phyloP scores from a whole-genome alignment of 352 stramenopile species.

The Stephanocyclus meneghinianus region DNA sequence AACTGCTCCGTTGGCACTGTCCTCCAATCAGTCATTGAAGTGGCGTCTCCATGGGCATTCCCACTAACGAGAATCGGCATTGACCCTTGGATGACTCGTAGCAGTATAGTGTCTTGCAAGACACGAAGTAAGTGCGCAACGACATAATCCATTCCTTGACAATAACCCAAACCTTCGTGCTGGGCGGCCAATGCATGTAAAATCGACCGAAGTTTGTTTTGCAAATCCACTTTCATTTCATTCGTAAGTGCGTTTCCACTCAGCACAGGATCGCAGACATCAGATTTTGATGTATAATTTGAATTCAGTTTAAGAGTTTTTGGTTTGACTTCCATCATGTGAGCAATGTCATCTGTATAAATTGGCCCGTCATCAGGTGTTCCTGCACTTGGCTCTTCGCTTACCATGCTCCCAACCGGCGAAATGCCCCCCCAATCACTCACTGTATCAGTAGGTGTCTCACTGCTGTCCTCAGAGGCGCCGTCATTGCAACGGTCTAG shows the following conservation, averaged over 20 bases:
- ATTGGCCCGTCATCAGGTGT: conserved; percentile 14
- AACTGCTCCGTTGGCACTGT: conserved; percentile 52
- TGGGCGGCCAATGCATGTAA: conserved; percentile 74
- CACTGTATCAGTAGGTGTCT: conserved; percentile 74
- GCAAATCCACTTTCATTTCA: conserved; percentile 77
- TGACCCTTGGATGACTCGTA: conserved; percentile 46
- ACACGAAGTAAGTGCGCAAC: conserved; percentile 81
- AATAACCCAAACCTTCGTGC: conserved; percentile 79
- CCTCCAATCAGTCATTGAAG: conserved; percentile 28
- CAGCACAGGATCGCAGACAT: conserved; percentile 70
- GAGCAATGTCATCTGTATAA: conserved; percentile 26
- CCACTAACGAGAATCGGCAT: conserved; percentile 28
- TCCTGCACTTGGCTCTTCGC: conserved; percentile 40
- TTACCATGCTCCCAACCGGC: conserved; percentile 65
- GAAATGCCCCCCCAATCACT: conserved; percentile 80
- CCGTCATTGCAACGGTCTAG: conserved; percentile 42
- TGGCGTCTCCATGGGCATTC: neutral
- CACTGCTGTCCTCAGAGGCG: conserved; percentile 43
- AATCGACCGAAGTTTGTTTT: conserved; percentile 78
- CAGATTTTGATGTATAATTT: conserved; percentile 39
- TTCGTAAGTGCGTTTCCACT: conserved; percentile 72
- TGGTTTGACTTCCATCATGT: conserved; percentile 32
- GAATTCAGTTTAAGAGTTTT: conserved; percentile 37
- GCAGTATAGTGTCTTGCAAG: conserved; percentile 78
- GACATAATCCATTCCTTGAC: conserved; percentile 80